Evolutionary conservation across 2,329 filamentous ascomycete genomes (phyloP).

Genomic region (Aspergillus puulaauensis): DNA sequence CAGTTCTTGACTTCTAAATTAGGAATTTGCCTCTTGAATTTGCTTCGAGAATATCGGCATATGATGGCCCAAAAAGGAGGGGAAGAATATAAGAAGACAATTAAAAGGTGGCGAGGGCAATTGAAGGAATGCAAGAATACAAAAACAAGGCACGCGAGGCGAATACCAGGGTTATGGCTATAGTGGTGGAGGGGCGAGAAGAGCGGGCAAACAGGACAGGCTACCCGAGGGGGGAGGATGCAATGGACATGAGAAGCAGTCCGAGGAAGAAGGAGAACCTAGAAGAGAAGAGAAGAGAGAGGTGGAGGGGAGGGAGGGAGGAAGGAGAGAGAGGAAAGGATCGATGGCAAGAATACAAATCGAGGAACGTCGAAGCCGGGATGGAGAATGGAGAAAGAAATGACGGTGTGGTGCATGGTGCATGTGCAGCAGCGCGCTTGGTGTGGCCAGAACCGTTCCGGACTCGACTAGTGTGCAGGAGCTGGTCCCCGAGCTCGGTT

Average conservation of each 20-base stretch:
- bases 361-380: background rate
- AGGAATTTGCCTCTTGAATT: background rate
- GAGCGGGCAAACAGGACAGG: constrained; percentile 1
- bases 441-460: background rate
- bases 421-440: background rate
- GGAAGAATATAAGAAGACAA: constrained; percentile 5
- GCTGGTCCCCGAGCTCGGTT: constrained; percentile 1
- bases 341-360: constrained; percentile 22
- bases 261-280: constrained; percentile 4
- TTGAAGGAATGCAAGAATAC: constrained; percentile 17
- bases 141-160: constrained; percentile 10
- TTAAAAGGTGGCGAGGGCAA: constrained; percentile 16
- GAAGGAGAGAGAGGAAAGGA: constrained; percentile 17
- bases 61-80: background rate
- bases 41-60: background rate
- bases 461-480: constrained; percentile 2
- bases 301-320: background rate
- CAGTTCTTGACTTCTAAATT: constrained; percentile 7
- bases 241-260: constrained; percentile 9
- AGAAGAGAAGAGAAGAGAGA: background rate
- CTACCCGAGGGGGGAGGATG: constrained; percentile 5
- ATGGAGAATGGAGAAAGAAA: constrained; percentile 5
- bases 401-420: constrained; percentile 1
- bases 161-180: constrained; percentile 13
- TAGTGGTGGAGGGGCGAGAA: constrained; percentile 1